Conservation (phyloP, 2,329 filamentous ascomycete species). For the Penicillium palitans region DNA sequence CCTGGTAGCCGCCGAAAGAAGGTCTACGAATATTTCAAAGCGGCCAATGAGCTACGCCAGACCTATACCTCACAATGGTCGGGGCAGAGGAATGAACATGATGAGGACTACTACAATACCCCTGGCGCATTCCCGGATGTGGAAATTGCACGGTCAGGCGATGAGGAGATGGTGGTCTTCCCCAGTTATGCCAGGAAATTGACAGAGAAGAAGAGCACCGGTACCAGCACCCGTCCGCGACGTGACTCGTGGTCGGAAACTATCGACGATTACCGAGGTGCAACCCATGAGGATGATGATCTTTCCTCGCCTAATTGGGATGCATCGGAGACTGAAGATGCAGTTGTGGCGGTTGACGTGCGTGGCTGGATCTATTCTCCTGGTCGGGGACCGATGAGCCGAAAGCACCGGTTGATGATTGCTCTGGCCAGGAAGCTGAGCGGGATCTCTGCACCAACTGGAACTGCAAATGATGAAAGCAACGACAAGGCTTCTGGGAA, state of each 20-base stretch:
- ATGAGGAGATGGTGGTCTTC: slow-evolving; percentile 92
- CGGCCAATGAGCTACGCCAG: slow-evolving; percentile 70
- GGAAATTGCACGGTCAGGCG: slow-evolving; percentile 73
- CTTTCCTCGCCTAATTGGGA: slow-evolving; percentile 75
- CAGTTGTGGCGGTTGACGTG: slow-evolving; percentile 90
- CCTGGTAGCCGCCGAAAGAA: slow-evolving; percentile 74
- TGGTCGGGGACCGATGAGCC: slow-evolving; percentile 77
- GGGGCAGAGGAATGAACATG: slow-evolving; percentile 48
- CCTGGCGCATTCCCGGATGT: slow-evolving; percentile 82
- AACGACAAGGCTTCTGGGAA: slow-evolving; percentile 40
- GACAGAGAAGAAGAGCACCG: slow-evolving; percentile 47
- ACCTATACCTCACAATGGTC: slow-evolving; percentile 61
- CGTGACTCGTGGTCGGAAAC: slow-evolving; percentile 33
- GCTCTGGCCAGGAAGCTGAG: slow-evolving; percentile 84
- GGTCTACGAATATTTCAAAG: slow-evolving; percentile 70
- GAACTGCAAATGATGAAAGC: slow-evolving; percentile 33
- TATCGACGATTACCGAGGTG: slow-evolving; percentile 45
- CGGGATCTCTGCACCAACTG: slow-evolving; percentile 71
- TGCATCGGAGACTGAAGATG: slow-evolving; percentile 74
- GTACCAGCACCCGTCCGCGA: slow-evolving; percentile 29
- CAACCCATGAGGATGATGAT: slow-evolving; percentile 55
- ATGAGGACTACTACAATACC: slow-evolving; percentile 55
- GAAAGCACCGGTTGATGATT: slow-evolving; percentile 83
- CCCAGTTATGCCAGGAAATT: slow-evolving; percentile 87
- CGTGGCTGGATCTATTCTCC: slow-evolving; percentile 93